These are phyloP conservation scores for Toxoplasma gondii DNA, from an alignment of 169 alveolate genomes.

Conservation along the genomic window DNA sequence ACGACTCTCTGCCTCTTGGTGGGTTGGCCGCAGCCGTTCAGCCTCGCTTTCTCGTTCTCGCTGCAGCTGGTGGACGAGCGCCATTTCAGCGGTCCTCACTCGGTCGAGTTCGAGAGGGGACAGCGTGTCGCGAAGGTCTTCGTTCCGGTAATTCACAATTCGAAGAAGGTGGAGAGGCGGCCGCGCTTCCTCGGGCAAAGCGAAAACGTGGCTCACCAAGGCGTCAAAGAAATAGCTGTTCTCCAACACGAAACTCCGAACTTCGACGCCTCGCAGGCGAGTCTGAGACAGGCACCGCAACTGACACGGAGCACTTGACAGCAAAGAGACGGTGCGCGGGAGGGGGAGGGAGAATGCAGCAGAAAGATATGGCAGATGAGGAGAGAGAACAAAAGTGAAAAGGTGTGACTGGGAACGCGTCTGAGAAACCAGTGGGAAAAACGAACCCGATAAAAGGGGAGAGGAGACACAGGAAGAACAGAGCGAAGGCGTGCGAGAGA, in stretches of 20 bases:
- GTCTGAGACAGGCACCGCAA: background rate
- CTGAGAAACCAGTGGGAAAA: too few relatives aligned
- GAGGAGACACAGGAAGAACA: too few relatives aligned
- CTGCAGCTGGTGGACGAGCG: background rate
- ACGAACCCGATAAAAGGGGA: too few relatives aligned
- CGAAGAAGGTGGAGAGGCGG: constrained; percentile 18
- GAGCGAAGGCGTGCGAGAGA: too few relatives aligned
- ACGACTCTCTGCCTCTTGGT: background rate
- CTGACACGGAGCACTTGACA: too few relatives aligned
- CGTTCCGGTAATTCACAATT: background rate
- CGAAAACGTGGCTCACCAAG: background rate
- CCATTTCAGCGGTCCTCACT: background rate
- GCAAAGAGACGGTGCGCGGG: too few relatives aligned
- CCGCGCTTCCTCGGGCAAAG: background rate
- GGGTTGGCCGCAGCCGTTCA: background rate
- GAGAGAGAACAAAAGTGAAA: too few relatives aligned
- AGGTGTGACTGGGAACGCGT: too few relatives aligned
- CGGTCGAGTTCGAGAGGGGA: background rate
- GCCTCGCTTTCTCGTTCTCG: background rate
- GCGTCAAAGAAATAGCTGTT: background rate
- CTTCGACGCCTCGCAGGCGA: constrained; percentile 17
- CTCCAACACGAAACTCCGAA: background rate
- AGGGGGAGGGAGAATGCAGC: too few relatives aligned
- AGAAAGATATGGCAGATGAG: too few relatives aligned
- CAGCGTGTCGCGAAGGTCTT: background rate